These are phyloP conservation scores for Asterophora lycoperdoides DNA, from an alignment of 768 basidiomycete genomes.

Conservation along the genomic window DNA sequence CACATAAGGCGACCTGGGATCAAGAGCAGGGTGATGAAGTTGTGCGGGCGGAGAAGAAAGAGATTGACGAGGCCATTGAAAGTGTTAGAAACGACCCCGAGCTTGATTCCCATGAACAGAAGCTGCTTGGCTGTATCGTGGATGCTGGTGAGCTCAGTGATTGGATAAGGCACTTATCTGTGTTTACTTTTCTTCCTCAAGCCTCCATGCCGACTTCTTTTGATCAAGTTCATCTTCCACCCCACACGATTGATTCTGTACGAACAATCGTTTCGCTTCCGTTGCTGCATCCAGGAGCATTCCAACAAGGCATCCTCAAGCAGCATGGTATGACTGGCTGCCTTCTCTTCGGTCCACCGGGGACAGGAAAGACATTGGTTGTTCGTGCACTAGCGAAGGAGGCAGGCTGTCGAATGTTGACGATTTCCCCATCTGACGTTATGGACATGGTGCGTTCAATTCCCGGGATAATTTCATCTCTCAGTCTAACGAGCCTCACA, in stretches of 20 bases:
- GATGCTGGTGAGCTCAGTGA: conserved; percentile 52
- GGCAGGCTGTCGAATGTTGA: conserved; percentile 90
- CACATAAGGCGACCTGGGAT: conserved; percentile 21
- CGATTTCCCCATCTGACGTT: conserved; percentile 87
- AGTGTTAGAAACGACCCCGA: conserved; percentile 68
- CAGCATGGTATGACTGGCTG: conserved; percentile 91
- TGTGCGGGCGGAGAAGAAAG: conserved; percentile 32
- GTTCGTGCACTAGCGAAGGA: conserved; percentile 91
- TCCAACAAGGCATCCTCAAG: conserved; percentile 84
- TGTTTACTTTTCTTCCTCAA: conserved; percentile 22
- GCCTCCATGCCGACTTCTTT: conserved; percentile 80
- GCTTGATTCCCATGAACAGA: conserved; percentile 77
- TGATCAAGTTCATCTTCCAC: conserved; percentile 81
- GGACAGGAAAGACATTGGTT: conserved; percentile 83
- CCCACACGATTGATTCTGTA: conserved; percentile 86
- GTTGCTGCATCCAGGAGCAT: conserved; percentile 80
- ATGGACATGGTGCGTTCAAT: conserved; percentile 80
- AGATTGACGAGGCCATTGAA: conserved; percentile 71
- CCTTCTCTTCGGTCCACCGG: conserved; percentile 89
- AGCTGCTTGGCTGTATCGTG: conserved; percentile 81
- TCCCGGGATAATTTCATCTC: not conserved
- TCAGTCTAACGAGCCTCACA: conserved; percentile 21
- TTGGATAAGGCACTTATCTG: conserved; percentile 8
- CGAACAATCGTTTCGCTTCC: conserved; percentile 90
- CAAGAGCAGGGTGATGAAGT: conserved; percentile 33